These are phyloP conservation scores for Aspergillus saccharolyticus DNA, from an alignment of 495 filamentous ascomycete species.

Conservation along the genomic window DNA sequence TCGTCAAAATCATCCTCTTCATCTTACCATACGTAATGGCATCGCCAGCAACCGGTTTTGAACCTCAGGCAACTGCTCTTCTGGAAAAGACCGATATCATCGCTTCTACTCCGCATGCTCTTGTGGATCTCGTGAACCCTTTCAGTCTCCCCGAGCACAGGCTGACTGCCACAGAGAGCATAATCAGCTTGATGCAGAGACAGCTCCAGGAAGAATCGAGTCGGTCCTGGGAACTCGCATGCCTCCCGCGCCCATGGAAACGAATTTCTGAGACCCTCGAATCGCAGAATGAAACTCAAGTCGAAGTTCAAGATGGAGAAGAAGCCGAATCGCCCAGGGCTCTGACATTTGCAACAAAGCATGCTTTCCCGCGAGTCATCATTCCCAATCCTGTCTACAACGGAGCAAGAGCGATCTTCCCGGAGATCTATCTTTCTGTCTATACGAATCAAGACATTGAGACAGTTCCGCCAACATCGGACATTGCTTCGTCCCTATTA, in stretches of 20 bases:
- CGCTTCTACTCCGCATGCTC: slow-evolving; percentile 71
- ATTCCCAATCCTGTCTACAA: slow-evolving; percentile 70
- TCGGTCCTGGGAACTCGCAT: slow-evolving; percentile 68
- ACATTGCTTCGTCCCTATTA: slow-evolving; percentile 73
- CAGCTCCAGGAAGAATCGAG: slow-evolving; percentile 71
- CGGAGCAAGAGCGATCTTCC: slow-evolving; percentile 73
- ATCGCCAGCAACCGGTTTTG: slow-evolving; percentile 58
- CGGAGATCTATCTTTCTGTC: slow-evolving; percentile 90
- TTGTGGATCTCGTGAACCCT: slow-evolving; percentile 79
- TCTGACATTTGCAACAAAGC: slow-evolving; percentile 57
- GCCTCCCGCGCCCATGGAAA: slow-evolving; percentile 81
- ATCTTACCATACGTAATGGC: slow-evolving; percentile 89
- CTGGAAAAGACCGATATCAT: slow-evolving; percentile 92
- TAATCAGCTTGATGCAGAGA: slow-evolving; percentile 78
- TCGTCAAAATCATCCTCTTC: slow-evolving; percentile 91
- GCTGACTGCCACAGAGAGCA: slow-evolving; percentile 53
- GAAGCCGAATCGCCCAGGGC: slow-evolving; percentile 31
- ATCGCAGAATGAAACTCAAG: background rate
- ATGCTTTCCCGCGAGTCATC: slow-evolving; percentile 66
- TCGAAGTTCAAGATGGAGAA: slow-evolving; percentile 21
- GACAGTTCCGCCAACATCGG: slow-evolving; percentile 74
- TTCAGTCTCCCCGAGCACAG: slow-evolving; percentile 58
- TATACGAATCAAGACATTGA: slow-evolving; percentile 85
- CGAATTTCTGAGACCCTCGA: slow-evolving; percentile 26
- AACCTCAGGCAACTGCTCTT: slow-evolving; percentile 66